A percentile compares a stretch with the other conserved stretches of the same genome.
These are phyloP conservation scores for Penicillium sp. DNA, from an alignment of 2,329 filamentous ascomycete genomes.

Conservation along the genomic window DNA sequence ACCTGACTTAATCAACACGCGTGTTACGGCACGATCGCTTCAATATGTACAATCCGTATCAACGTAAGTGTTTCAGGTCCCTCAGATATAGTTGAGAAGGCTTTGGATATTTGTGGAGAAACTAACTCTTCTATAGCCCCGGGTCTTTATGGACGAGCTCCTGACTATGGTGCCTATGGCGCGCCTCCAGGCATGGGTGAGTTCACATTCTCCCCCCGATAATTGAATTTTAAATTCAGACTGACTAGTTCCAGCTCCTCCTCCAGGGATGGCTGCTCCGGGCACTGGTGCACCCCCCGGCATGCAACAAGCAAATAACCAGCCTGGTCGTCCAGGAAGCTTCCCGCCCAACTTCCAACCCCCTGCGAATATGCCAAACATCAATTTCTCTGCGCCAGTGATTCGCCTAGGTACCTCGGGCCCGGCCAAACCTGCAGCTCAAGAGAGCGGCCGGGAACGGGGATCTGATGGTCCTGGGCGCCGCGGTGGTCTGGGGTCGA, in stretches of 20 bases:
- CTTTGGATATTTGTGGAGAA: not conserved
- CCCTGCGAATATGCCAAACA: slow-evolving; percentile 88
- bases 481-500: slow-evolving; percentile 60
- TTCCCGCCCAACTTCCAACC: slow-evolving; percentile 83
- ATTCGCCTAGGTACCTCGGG: slow-evolving; percentile 83
- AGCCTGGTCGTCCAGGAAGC: slow-evolving; percentile 75
- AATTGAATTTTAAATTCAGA: slow-evolving; percentile 9
- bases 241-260: slow-evolving; percentile 57
- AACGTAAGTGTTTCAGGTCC: slow-evolving; percentile 32
- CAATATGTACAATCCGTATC: slow-evolving; percentile 48
- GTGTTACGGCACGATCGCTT: slow-evolving; percentile 12
- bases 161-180: slow-evolving; percentile 69
- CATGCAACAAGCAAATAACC: slow-evolving; percentile 70
- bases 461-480: slow-evolving; percentile 47
- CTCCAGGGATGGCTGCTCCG: slow-evolving; percentile 76
- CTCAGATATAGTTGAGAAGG: not conserved
- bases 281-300: slow-evolving; percentile 77
- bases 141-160: slow-evolving; percentile 69
- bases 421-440: slow-evolving; percentile 58
- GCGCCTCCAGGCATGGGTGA: slow-evolving; percentile 81
- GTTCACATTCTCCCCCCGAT: slow-evolving; percentile 27
- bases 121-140: slow-evolving; percentile 32
- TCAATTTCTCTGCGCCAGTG: slow-evolving; percentile 96
- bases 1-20: not conserved
- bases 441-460: slow-evolving; percentile 47